These are phyloP conservation scores for Xerocomellus intermedius DNA, from an alignment of 768 basidiomycete genomes.

Conservation along the genomic window DNA sequence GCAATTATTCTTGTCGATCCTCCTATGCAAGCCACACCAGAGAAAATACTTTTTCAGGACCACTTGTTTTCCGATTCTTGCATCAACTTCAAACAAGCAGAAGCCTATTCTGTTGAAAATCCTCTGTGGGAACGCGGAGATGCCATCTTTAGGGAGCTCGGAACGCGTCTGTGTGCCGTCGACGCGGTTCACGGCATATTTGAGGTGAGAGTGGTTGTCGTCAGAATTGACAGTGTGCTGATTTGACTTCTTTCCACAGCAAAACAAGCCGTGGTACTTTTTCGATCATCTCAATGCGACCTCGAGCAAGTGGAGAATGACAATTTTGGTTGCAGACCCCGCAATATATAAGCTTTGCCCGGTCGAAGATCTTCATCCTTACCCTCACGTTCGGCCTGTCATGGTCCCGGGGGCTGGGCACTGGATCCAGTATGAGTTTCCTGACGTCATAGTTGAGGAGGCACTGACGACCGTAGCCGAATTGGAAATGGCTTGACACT, in stretches of 20 bases:
- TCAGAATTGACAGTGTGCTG: not conserved
- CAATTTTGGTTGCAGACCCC: constrained; percentile 22
- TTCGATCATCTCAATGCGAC: not conserved
- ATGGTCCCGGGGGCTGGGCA: constrained; percentile 17
- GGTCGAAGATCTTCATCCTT: constrained; percentile 13
- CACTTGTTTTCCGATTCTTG: not conserved
- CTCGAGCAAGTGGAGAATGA: constrained; percentile 13
- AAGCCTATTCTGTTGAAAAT: constrained; percentile 7
- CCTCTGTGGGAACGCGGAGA: constrained; percentile 15
- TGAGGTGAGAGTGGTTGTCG: not conserved
- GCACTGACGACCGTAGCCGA: constrained; percentile 16
- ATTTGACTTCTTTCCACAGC: constrained; percentile 2
- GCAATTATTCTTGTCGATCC: constrained; percentile 25
- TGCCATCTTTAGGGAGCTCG: constrained; percentile 5
- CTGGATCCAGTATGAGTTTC: constrained; percentile 27
- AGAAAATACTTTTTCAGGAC: not conserved
- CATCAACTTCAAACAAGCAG: not conserved
- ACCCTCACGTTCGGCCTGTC: constrained; percentile 12
- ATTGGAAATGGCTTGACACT: not conserved
- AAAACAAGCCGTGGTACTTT: constrained; percentile 20
- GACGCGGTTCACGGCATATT: constrained; percentile 1
- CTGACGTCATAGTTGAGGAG: constrained; percentile 19
- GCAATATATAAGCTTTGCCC: not conserved
- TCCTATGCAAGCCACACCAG: not conserved
- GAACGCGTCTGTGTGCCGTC: constrained; percentile 11